phyloP scores from a whole-genome alignment of 139 green algal species.

The Picochlorum sp. region DNA sequence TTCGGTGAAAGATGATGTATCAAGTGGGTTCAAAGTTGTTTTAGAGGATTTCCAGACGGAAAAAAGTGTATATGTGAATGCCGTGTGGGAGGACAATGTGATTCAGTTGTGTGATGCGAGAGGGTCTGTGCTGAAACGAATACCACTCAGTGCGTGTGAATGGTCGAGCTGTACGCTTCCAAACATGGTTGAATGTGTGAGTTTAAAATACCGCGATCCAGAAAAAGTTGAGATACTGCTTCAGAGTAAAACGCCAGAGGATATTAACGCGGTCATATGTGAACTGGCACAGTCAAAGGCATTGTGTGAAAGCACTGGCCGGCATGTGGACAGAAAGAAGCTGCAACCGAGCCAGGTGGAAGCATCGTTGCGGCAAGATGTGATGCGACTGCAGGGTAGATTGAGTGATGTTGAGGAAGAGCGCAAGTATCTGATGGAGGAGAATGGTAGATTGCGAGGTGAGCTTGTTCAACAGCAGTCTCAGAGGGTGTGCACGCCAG shows the following conservation, averaged over 20 bases:
- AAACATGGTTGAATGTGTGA: conserved; percentile 4
- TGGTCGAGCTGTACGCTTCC: conserved; percentile 16
- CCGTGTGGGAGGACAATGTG: background rate
- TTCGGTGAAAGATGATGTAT: background rate
- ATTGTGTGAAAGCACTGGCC: too few species aligned
- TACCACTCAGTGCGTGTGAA: background rate
- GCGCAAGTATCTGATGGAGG: background rate
- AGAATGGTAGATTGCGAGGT: background rate
- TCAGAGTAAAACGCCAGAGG: too few species aligned
- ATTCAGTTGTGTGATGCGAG: background rate
- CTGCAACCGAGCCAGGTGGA: background rate
- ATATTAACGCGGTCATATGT: too few species aligned
- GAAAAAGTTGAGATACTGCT: conserved; percentile 14
- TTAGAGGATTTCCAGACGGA: background rate
- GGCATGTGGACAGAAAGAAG: too few species aligned
- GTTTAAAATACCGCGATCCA: background rate
- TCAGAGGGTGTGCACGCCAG: too few species aligned
- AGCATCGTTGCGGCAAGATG: background rate
- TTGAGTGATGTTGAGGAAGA: background rate
- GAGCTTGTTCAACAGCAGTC: too few species aligned
- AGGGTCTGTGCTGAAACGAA: conserved; percentile 5
- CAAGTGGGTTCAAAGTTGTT: background rate
- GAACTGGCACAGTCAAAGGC: too few species aligned
- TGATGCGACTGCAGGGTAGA: background rate
- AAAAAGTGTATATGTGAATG: conserved; percentile 1